phyloP scores from a whole-genome alignment of 306 rosid genomes.

The Crotalaria pallida region DNA sequence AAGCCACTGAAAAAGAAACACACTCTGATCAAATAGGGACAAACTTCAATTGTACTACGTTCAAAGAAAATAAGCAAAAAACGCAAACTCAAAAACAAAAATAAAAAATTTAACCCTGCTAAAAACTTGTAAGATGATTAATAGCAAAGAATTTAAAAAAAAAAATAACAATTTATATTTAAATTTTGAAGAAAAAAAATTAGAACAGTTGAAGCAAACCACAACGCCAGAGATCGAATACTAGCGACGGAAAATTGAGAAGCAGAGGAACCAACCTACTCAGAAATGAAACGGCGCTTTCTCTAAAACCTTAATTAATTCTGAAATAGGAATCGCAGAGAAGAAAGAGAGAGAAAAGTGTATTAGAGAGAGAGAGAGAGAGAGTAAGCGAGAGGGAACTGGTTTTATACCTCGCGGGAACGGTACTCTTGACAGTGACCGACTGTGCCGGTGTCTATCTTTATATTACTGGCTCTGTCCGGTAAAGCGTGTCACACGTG shows the following conservation, averaged over 20 bases:
- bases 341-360: neutral
- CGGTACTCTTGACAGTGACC: neutral
- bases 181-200: neutral
- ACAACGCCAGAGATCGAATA: constrained; percentile 34
- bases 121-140: neutral
- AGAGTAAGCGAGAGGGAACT: neutral
- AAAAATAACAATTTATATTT: neutral
- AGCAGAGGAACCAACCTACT: constrained; percentile 22
- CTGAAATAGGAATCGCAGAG: neutral
- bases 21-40: no score
- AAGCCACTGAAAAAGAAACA: neutral
- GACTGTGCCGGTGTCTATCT: neutral
- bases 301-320: neutral
- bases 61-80: neutral
- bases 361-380: neutral
- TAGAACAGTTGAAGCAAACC: neutral
- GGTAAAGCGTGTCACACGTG: constrained; percentile 4
- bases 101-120: neutral
- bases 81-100: neutral
- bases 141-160: neutral
- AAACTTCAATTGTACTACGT: neutral
- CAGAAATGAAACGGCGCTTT: constrained; percentile 36
- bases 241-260: neutral
- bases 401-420: constrained; percentile 14
- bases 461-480: neutral